Base-by-base conservation (phyloP, 768 basidiomycete genomes). In the Lactarius trivialis region DNA sequence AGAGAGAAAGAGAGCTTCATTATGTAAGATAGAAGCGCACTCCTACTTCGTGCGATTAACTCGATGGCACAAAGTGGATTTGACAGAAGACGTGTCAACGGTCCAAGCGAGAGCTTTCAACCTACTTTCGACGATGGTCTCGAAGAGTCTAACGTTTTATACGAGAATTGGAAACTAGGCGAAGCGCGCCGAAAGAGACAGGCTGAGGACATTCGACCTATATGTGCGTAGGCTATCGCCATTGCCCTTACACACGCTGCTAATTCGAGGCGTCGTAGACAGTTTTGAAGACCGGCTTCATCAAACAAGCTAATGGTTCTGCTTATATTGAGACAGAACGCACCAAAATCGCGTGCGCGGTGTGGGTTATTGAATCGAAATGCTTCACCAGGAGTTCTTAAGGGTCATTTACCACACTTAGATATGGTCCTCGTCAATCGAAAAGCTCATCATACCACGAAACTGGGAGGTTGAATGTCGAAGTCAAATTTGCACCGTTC, bases 401-500 rank as follows among this genome's bases (percentile, higher is more conserved):
- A 19, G 33, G 33, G 5, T 28, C 39, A 59, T 62, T 55, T 49
- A 55, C 65, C 59, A 60, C 62, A 60, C 48, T 24, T 64, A 91
- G 90, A 28, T 93, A 92, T 73, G 89, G 91, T 4, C 91, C 91
- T 21, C 85, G 91, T 60, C 91, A 93, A 70, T 85, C 88, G 32
- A 92, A 89, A 78, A 89, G 82, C 57, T 78, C 79, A 15, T 74
- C 83, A 3, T 99, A 95, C 71, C 93, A 81, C 65, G 96, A 98
- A 68, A 87, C 84, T 61, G 97, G 96, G 1, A 83, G 82, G 57
- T 75, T 99, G 56, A 98, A 93, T 63, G 90, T 99, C 7, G 95
- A 98, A 75, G 91, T 98, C 56, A 98, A 98, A 74, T 98, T 95
- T 69, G 83, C 95, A 2, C 97, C 97, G 0, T 99, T 96, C 72